These are phyloP conservation scores for Wickerhamomyces tratensis DNA, from an alignment of 805 yeast genomes.

Conservation along the genomic window DNA sequence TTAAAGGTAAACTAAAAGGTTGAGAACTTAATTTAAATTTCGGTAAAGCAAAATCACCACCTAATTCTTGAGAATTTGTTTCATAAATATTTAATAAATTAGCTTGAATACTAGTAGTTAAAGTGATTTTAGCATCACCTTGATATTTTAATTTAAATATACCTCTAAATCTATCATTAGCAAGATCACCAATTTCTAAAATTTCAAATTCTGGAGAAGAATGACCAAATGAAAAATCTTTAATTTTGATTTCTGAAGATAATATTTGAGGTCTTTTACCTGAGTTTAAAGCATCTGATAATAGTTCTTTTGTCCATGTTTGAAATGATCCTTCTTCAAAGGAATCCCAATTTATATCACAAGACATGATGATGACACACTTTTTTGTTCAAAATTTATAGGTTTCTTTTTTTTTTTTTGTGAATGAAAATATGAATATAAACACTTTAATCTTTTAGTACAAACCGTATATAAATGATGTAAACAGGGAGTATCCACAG, in stretches of 20 bases:
- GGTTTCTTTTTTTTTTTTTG: too few species aligned
- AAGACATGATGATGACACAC: constrained; percentile 42
- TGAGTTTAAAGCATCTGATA: constrained; percentile 65
- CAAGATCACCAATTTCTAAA: constrained; percentile 75
- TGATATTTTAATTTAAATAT: constrained; percentile 68
- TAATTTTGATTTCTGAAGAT: constrained; percentile 58
- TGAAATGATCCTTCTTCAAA: constrained; percentile 57
- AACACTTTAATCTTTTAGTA: too few species aligned
- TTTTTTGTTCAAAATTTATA: too few species aligned
- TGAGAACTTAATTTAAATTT: constrained; percentile 54
- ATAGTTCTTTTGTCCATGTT: constrained; percentile 50
- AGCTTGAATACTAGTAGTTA: constrained; percentile 76
- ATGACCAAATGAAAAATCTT: constrained; percentile 64
- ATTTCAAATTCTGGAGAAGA: constrained; percentile 70
- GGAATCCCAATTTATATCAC: constrained; percentile 69
- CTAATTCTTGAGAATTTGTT: constrained; percentile 15
- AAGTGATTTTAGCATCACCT: constrained; percentile 68
- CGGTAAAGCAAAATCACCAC: constrained; percentile 52
- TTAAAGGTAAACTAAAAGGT: constrained; percentile 70
- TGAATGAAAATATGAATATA: too few species aligned
- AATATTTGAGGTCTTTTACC: constrained; percentile 64
- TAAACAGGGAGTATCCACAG: too few species aligned
- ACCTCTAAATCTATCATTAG: constrained; percentile 67
- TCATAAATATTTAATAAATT: constrained; percentile 67
- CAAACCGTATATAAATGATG: too few species aligned